Base-by-base conservation (phyloP, 371 early-diverging fungal species). In the Amoeboaphelidium protococcarum region DNA sequence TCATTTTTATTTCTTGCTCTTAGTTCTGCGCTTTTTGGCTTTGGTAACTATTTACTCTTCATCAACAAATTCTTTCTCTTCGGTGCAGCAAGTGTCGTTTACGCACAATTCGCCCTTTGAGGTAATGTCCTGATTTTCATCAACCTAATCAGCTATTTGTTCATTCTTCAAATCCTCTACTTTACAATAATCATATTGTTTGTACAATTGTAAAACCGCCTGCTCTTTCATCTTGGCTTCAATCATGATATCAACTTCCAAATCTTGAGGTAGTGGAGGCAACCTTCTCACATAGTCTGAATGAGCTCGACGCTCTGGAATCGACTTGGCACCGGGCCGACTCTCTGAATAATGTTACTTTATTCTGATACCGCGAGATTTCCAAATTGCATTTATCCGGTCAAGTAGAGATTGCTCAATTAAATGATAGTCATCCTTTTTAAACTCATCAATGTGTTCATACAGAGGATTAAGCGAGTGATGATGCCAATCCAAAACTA, bases 181-280 rank as follows among this genome's bases (percentile, higher is more conserved):
- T n/a, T n/a, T n/a, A n/a, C n/a, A n/a, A n/a, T n/a, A n/a, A n/a
- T n/a, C 48, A 48, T 59, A 67, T 3, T 53, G 24, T 40, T 54
- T 58, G 48, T 66, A 67, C 22, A 67, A 54, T 13, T 64, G 53
- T 41, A 67, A 54, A 1, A 67, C 64, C 3, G 65, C 65, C 61
- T 67, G 66, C 41, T 65, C 65, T 52, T 68, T 68, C 21, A 65
- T 67, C 27, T 68, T 68, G 20, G 68, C 68, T 48, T 68, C 68
- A 31, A 68, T 66, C 68, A 68, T 68, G 16, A 68, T 45, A 49
- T 68, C 68, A 12, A 64, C 65, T 51, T 68, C 67, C 23, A 57
- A 57, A 6, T 53, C 61, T 6, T 58, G 56, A n/a, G 26, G 22
- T 10, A 23, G 12, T 26, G 66, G 67, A 6, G 68, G 68, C 13